Evolutionary conservation across 1,139 yeast genomes (phyloP).

Genomic region (Debaryomyces singareniensis): DNA sequence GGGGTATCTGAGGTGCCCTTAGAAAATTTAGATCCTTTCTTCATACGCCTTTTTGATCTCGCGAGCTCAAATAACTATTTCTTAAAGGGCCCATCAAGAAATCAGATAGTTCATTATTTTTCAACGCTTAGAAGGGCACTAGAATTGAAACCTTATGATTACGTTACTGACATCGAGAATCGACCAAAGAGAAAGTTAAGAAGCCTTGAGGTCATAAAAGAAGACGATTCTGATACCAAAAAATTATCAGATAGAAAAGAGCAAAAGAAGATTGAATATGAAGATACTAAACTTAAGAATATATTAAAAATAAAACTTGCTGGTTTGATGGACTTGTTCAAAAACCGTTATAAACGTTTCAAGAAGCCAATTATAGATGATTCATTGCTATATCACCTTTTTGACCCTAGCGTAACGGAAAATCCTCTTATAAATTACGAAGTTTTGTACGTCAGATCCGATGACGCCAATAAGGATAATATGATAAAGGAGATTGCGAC

Average conservation of each 20-base stretch:
- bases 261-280: conserved; percentile 50
- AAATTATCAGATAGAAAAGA: conserved; percentile 22
- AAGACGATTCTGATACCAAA: conserved; percentile 7
- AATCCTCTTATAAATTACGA: conserved; percentile 37
- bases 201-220: conserved; percentile 22
- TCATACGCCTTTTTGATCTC: conserved; percentile 48
- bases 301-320: conserved; percentile 78
- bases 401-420: conserved; percentile 48
- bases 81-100: conserved; percentile 35
- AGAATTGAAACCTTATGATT: conserved; percentile 60
- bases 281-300: conserved; percentile 79
- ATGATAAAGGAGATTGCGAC: conserved; percentile 77
- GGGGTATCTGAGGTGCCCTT: conserved; percentile 60
- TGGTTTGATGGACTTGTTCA: conserved; percentile 84
- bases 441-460: conserved; percentile 47
- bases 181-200: conserved; percentile 46
- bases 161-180: conserved; percentile 43
- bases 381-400: conserved; percentile 61
- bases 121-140: conserved; percentile 49
- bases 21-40: conserved; percentile 28
- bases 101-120: conserved; percentile 49
- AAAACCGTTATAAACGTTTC: conserved; percentile 80
- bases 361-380: conserved; percentile 89
- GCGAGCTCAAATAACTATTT: conserved; percentile 40
- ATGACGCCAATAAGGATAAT: conserved; percentile 45